Evolutionary conservation across 768 basidiomycete species (phyloP).

Genomic region (Boletus sp.): DNA sequence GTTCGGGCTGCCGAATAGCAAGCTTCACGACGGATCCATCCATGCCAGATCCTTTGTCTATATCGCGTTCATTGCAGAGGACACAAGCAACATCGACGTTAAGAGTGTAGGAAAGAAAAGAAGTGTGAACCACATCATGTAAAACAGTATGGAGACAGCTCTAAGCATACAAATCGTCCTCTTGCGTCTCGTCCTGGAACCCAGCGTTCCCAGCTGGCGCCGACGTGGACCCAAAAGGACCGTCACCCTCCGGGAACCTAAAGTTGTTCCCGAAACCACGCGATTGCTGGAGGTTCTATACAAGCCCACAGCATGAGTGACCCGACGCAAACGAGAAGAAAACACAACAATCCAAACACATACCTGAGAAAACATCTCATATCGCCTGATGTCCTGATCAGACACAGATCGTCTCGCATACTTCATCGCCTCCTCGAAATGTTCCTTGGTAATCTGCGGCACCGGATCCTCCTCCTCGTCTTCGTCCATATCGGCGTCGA

Average conservation of each 20-base stretch:
- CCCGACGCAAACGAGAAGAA: neutral
- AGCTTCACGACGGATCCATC: neutral
- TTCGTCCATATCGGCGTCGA: constrained; percentile 69
- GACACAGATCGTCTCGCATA: constrained; percentile 96
- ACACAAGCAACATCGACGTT: neutral
- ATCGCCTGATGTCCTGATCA: constrained; percentile 93
- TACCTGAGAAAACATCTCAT: constrained; percentile 97
- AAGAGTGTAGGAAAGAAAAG: neutral
- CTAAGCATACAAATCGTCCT: constrained; percentile 90
- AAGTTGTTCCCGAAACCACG: constrained; percentile 92
- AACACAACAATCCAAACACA: constrained; percentile 15
- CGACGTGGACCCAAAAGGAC: constrained; percentile 33
- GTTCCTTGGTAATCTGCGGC: constrained; percentile 81
- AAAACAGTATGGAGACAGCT: neutral
- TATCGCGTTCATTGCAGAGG: constrained; percentile 5
- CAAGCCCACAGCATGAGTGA: neutral
- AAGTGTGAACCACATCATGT: neutral
- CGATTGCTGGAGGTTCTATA: constrained; percentile 83
- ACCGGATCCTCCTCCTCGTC: constrained; percentile 83
- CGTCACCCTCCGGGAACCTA: constrained; percentile 89
- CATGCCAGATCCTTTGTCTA: constrained; percentile 3
- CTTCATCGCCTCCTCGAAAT: constrained; percentile 99
- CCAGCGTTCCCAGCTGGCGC: constrained; percentile 64
- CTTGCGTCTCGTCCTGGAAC: constrained; percentile 81
- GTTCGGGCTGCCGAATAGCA: neutral